Percentiles rank a stretch among this genome's conserved stretches.
These are phyloP conservation scores for Pseudogymnoascus sp. DNA, from an alignment of 2,329 filamentous ascomycete species.

Conservation along the genomic window DNA sequence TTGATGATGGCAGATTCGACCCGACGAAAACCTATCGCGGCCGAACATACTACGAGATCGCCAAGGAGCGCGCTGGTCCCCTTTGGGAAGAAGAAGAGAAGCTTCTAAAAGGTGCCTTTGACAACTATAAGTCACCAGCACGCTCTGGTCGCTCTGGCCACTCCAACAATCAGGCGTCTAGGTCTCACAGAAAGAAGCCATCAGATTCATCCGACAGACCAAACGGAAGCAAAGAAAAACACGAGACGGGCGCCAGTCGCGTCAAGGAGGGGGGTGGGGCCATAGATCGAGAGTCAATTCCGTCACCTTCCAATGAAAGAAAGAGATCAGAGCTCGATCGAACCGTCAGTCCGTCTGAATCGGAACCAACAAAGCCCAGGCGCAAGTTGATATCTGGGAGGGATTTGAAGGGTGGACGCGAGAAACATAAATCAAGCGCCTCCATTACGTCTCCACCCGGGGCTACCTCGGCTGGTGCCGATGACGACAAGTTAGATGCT, in stretches of 20 bases:
- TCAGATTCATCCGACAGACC: not conserved
- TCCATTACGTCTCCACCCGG: slow-evolving; percentile 36
- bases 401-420: slow-evolving; percentile 52
- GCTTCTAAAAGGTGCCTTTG: slow-evolving; percentile 68
- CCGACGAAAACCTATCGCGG: slow-evolving; percentile 69
- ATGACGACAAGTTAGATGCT: slow-evolving; percentile 1
- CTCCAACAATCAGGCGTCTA: not conserved
- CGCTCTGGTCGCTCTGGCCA: not conserved
- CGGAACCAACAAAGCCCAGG: slow-evolving; percentile 47
- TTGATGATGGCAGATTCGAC: slow-evolving; percentile 57
- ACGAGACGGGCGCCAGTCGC: not conserved
- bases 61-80: slow-evolving; percentile 72
- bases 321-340: slow-evolving; percentile 1
- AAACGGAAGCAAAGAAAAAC: not conserved
- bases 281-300: not conserved
- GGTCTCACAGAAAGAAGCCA: not conserved
- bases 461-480: not conserved
- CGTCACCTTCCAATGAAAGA: not conserved
- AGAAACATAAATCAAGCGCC: slow-evolving; percentile 44
- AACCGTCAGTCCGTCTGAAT: slow-evolving; percentile 21
- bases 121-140: slow-evolving; percentile 44
- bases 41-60: slow-evolving; percentile 80
- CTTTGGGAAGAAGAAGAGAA: slow-evolving; percentile 86
- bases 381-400: slow-evolving; percentile 58
- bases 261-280: not conserved